Evolutionary conservation across 352 stramenopile genomes (phyloP), one percentile per base, ranked within the genome.

Genomic region (Phytophthora tubulina): DNA sequence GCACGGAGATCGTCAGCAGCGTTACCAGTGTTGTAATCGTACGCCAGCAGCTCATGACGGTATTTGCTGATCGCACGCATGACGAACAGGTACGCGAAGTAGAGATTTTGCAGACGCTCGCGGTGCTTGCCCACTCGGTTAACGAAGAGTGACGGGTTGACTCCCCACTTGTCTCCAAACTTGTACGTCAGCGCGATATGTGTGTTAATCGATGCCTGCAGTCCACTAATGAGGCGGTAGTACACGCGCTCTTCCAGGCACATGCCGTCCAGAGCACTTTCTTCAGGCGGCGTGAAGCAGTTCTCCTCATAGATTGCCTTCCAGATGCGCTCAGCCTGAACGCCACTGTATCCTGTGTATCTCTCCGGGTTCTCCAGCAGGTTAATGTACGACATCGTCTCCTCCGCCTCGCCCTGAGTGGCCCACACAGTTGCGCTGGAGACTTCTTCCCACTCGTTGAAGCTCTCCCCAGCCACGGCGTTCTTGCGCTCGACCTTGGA

Each of bases 21-120:
- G 76, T 99, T 98, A 15, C 97, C 97, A 0, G 97, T 99, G 60
- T 89, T 82, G 79, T 98, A 99, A 51, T 99, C 92, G 70, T 98
- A 98, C 46, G 94, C 76, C 52, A 98, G 84, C n/a, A 99, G 78
- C 46, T 98, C 90, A 44, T 94, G 74, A 46, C 83, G 83, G 48
- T 98, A 98, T 62, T 98, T 98, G 36, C 93, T 92, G 14, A 99
- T 80, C 4, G 98, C 97, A 27, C 98, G 88, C 62, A 99, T 93
- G 30, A 99, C 85, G 52, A 99, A 98, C 1, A 99, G 83, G 75
- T 99, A 99, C 11, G 96, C 91, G 75, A 99, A 99, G 72, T 99
- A 98, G 35, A 99, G 81, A 76, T 99, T 99, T 45, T 98, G 88
- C 48, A 99, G 82, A 17, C 98, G 86, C 46, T 99, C 96, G 32